Evolutionary conservation across 768 basidiomycete genomes (phyloP).

Genomic region (Thelephora aurantiotincta): DNA sequence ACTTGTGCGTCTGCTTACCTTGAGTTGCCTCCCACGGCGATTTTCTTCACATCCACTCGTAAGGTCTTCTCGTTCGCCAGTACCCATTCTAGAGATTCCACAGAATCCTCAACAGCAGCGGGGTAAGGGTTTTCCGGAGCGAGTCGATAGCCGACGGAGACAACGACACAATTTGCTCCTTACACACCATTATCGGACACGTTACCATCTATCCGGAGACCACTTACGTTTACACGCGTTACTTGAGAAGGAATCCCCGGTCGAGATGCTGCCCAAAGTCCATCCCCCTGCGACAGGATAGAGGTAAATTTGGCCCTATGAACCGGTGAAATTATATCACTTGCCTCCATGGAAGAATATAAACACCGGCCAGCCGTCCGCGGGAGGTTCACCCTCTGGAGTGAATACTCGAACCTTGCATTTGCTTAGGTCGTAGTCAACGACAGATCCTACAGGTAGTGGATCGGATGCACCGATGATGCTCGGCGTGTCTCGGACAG

Average conservation of each 20-base stretch:
- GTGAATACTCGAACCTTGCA: slow-evolving; percentile 51
- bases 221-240: slow-evolving; percentile 42
- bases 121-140: slow-evolving; percentile 63
- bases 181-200: not conserved
- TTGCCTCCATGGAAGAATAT: slow-evolving; percentile 65
- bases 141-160: slow-evolving; percentile 59
- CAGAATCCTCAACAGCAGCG: slow-evolving; percentile 53
- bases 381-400: slow-evolving; percentile 36
- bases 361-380: slow-evolving; percentile 54
- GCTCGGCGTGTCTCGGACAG: slow-evolving; percentile 33
- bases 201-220: not conserved
- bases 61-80: slow-evolving; percentile 32
- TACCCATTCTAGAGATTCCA: slow-evolving; percentile 56
- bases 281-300: slow-evolving; percentile 40
- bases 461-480: slow-evolving; percentile 45
- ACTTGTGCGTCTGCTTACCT: slow-evolving; percentile 24
- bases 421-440: slow-evolving; percentile 38
- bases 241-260: slow-evolving; percentile 47
- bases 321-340: slow-evolving; percentile 5
- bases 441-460: slow-evolving; percentile 36
- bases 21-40: slow-evolving; percentile 64
- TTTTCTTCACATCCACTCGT: slow-evolving; percentile 31
- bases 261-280: slow-evolving; percentile 54
- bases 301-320: not conserved
- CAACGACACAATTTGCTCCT: slow-evolving; percentile 49